phyloP scores from a whole-genome alignment of 2,329 filamentous ascomycete genomes.

The Fusarium phyllophilum region DNA sequence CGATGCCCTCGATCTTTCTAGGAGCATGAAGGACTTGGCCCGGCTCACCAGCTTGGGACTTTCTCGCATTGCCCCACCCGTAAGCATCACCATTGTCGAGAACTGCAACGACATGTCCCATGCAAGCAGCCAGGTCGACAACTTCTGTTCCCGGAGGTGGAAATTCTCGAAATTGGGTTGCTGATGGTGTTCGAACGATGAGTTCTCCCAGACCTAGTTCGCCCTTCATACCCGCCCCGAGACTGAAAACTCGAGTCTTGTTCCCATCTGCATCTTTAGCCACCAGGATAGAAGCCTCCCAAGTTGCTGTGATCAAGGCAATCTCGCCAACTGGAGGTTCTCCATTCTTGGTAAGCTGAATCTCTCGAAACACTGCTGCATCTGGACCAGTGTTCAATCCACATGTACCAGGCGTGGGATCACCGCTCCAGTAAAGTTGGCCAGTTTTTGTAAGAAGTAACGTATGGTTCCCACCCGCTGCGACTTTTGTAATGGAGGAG shows the following conservation, averaged over 20 bases:
- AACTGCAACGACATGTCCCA: conserved; percentile 81
- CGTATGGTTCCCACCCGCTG: conserved; percentile 87
- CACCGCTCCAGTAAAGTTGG: conserved; percentile 72
- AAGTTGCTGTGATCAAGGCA: conserved; percentile 73
- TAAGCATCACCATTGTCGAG: conserved; percentile 80
- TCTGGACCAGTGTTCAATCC: conserved; percentile 52
- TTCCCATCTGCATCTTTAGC: conserved; percentile 55
- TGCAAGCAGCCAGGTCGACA: conserved; percentile 74
- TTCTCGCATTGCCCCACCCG: conserved; percentile 89
- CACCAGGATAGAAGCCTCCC: conserved; percentile 77
- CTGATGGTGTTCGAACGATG: conserved; percentile 59
- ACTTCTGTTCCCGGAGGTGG: conserved; percentile 69
- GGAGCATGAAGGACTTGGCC: conserved; percentile 66
- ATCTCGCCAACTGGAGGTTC: conserved; percentile 44
- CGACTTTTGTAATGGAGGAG: conserved; percentile 53
- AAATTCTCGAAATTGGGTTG: conserved; percentile 67
- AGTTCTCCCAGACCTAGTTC: conserved; percentile 74
- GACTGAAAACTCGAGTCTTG: conserved; percentile 65
- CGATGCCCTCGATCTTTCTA: conserved; percentile 65
- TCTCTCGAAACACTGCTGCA: conserved; percentile 52
- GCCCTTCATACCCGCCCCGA: conserved; percentile 75
- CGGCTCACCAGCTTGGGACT: conserved; percentile 80
- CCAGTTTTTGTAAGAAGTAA: conserved; percentile 72
- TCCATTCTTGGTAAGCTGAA: conserved; percentile 49
- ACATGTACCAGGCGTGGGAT: conserved; percentile 65